These are phyloP conservation scores for Ceratocystis cacaofunesta DNA, from an alignment of 2,329 filamentous ascomycete species.

Conservation along the genomic window DNA sequence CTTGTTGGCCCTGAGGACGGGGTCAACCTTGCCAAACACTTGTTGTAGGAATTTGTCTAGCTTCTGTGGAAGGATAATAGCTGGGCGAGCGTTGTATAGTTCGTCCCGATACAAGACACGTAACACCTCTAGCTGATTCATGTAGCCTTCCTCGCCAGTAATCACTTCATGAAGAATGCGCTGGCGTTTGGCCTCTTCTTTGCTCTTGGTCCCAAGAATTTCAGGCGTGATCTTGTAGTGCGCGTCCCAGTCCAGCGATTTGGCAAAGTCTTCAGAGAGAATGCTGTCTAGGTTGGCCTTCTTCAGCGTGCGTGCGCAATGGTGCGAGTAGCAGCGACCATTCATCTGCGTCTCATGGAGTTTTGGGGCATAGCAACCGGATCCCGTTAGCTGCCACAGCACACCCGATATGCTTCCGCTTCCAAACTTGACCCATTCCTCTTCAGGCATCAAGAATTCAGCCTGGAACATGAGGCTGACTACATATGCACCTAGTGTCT, in stretches of 20 bases:
- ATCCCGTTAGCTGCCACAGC: slow-evolving; percentile 80
- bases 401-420: slow-evolving; percentile 71
- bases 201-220: slow-evolving; percentile 52
- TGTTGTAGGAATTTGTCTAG: slow-evolving; percentile 65
- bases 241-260: slow-evolving; percentile 66
- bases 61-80: slow-evolving; percentile 65
- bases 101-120: slow-evolving; percentile 74
- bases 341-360: slow-evolving; percentile 56
- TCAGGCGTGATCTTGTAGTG: slow-evolving; percentile 77
- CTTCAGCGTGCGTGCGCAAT: slow-evolving; percentile 86
- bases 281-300: slow-evolving; percentile 79
- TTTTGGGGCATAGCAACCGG: slow-evolving; percentile 77
- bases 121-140: slow-evolving; percentile 76
- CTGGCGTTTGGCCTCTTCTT: slow-evolving; percentile 83
- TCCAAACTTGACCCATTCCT: slow-evolving; percentile 96
- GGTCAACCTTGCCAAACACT: slow-evolving; percentile 84
- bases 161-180: slow-evolving; percentile 94
- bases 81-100: slow-evolving; percentile 55
- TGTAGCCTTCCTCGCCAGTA: slow-evolving; percentile 80
- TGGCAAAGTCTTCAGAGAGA: slow-evolving; percentile 51
- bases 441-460: slow-evolving; percentile 67
- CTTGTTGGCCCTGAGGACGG: slow-evolving; percentile 80
- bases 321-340: slow-evolving; percentile 80
- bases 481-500: slow-evolving; percentile 64
- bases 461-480: slow-evolving; percentile 66